phyloP scores from a whole-genome alignment of 495 filamentous ascomycete species.

The Bryoglossum gracile region DNA sequence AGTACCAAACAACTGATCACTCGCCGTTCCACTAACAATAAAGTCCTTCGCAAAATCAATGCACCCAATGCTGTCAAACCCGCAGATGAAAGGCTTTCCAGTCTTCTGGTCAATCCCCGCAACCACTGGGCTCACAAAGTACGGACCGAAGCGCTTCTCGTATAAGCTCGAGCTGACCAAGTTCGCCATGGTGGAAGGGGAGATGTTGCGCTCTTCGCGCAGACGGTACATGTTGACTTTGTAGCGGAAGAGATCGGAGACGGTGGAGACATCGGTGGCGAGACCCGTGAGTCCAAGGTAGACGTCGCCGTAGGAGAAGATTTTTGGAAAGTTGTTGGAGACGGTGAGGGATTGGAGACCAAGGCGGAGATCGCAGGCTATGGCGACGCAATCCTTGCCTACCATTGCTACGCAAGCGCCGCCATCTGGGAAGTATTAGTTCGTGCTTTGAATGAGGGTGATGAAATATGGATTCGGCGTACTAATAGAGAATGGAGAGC shows the following conservation, averaged over 20 bases:
- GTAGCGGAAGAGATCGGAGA: conserved; percentile 95
- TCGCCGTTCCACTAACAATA: conserved; percentile 93
- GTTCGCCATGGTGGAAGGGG: conserved; percentile 90
- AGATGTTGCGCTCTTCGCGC: conserved; percentile 92
- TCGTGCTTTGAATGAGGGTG: conserved; percentile 9
- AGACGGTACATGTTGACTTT: conserved; percentile 99
- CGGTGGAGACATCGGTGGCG: conserved; percentile 90
- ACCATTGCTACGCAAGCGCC: conserved; percentile 97
- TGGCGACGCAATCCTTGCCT: conserved; percentile 98
- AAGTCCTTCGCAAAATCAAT: conserved; percentile 99
- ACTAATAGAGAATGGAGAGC: conserved; percentile 87
- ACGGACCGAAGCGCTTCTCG: conserved; percentile 92
- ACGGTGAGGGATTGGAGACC: conserved; percentile 94
- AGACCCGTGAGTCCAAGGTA: conserved; percentile 96
- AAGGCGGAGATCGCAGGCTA: conserved; percentile 96
- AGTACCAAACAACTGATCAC: conserved; percentile 96
- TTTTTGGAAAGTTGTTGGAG: conserved; percentile 99
- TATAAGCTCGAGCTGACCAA: conserved; percentile 85
- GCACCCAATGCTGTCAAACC: conserved; percentile 98
- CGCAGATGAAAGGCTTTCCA: conserved; percentile 93
- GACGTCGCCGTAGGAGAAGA: conserved; percentile 94
- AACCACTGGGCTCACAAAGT: conserved; percentile 89
- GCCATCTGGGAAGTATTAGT: conserved; percentile 56
- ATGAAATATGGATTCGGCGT: conserved; percentile 28
- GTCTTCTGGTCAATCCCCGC: conserved; percentile 89